phyloP scores from a whole-genome alignment of 192 early-diverging fungal species.

The Neocallimastix lanati region DNA sequence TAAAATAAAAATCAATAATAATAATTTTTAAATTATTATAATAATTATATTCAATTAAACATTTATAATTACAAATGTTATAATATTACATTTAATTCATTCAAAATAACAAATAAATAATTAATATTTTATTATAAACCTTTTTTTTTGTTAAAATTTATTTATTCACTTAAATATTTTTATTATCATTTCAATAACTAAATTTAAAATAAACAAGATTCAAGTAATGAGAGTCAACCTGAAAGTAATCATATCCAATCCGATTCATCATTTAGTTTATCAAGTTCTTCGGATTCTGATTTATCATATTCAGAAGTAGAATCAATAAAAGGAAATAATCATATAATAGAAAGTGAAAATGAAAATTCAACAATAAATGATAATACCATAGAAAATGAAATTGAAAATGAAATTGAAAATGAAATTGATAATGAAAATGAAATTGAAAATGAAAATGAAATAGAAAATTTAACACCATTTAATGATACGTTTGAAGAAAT shows the following conservation, averaged over 20 bases:
- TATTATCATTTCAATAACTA: too few relatives aligned
- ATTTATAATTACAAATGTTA: too few relatives aligned
- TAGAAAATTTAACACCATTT: background rate
- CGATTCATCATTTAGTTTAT: background rate
- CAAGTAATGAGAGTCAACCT: background rate
- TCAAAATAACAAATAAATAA: too few relatives aligned
- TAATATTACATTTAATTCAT: too few relatives aligned
- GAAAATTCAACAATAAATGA: background rate
- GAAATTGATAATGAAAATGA: background rate
- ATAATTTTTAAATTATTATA: too few relatives aligned
- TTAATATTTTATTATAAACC: too few relatives aligned
- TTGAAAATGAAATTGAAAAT: too few relatives aligned
- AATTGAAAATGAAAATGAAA: background rate
- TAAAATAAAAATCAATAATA: too few relatives aligned
- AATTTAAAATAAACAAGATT: too few relatives aligned
- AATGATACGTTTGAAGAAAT: background rate
- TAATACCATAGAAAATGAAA: background rate
- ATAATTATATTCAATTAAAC: too few relatives aligned
- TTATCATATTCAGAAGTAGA: background rate
- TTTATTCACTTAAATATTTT: too few relatives aligned
- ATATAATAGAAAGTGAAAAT: background rate
- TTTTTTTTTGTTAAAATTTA: too few relatives aligned
- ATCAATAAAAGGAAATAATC: background rate
- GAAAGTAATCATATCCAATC: background rate
- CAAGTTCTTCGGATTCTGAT: background rate